Evolutionary conservation across 2,329 filamentous ascomycete genomes (phyloP).

Genomic region (Chrysosporium queenslandicum): DNA sequence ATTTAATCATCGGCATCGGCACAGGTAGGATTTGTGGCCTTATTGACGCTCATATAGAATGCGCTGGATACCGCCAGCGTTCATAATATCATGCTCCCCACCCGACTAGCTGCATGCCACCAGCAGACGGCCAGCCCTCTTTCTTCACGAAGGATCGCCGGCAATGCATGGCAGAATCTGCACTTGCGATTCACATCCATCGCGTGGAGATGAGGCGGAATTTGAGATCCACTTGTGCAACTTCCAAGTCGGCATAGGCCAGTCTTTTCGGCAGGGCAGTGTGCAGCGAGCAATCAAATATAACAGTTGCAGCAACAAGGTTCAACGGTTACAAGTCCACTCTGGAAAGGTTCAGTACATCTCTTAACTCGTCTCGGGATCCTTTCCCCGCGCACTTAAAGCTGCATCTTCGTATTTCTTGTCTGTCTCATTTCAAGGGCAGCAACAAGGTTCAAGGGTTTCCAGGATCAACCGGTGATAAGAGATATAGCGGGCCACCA

Average conservation of each 20-base stretch:
- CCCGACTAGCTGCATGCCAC: constrained; percentile 1
- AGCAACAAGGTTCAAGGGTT: background rate
- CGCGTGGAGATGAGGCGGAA: background rate
- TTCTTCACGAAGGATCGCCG: background rate
- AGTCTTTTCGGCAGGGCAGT: background rate
- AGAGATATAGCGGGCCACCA: too few species aligned
- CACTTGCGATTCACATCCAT: background rate
- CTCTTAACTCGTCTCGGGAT: background rate
- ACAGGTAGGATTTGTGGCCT: background rate
- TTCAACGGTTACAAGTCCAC: background rate
- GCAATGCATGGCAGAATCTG: background rate
- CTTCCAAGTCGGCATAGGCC: background rate
- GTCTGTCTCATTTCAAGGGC: background rate
- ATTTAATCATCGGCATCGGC: background rate
- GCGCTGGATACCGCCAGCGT: background rate
- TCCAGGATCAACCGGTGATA: background rate
- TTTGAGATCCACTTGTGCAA: background rate
- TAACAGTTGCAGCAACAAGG: background rate
- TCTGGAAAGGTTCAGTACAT: background rate
- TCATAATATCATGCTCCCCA: background rate
- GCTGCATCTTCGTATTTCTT: background rate
- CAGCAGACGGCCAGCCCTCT: background rate
- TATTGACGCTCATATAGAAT: background rate
- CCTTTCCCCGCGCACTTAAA: background rate
- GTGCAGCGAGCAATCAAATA: too few species aligned